Percentiles rank a stretch among this genome's conserved stretches.
Evolutionary conservation across 768 basidiomycete genomes (phyloP).

Genomic region (Lactarius hengduanensis): DNA sequence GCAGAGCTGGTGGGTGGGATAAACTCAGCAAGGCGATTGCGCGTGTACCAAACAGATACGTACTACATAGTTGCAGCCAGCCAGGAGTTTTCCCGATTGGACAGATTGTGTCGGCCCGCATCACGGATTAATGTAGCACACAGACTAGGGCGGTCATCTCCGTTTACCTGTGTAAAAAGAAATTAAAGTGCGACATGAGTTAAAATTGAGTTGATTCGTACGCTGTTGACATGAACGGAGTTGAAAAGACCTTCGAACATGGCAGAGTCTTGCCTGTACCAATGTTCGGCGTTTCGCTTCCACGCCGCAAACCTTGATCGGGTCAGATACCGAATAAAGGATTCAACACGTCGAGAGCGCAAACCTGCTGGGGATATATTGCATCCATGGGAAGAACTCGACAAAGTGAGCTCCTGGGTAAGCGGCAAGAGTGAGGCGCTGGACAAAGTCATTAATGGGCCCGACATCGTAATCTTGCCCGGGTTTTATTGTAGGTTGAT

Average conservation of each 20-base stretch:
- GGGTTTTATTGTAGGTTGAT: constrained; percentile 25
- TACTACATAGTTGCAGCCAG: constrained; percentile 31
- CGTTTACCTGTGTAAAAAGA: constrained; percentile 9
- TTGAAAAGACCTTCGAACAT: constrained; percentile 24
- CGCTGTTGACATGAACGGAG: constrained; percentile 11
- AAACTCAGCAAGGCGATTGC: neutral
- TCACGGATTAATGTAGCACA: constrained; percentile 22
- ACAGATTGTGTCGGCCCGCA: constrained; percentile 18
- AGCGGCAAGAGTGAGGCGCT: constrained; percentile 36
- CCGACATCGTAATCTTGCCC: constrained; percentile 28
- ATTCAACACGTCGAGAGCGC: neutral
- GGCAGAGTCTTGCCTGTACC: constrained; percentile 23
- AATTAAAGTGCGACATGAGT: neutral
- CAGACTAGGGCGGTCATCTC: constrained; percentile 24
- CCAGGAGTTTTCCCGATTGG: constrained; percentile 28
- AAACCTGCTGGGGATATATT: constrained; percentile 24
- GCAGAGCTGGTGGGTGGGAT: constrained; percentile 18
- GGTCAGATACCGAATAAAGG: constrained; percentile 1
- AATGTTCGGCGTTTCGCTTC: constrained; percentile 21
- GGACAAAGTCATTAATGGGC: constrained; percentile 32
- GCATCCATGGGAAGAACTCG: constrained; percentile 29
- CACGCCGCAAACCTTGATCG: constrained; percentile 23
- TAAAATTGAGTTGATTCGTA: neutral
- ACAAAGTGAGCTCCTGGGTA: constrained; percentile 38
- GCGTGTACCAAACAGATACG: constrained; percentile 5